A percentile compares a stretch with the other conserved stretches of the same genome.
phyloP scores from a whole-genome alignment of 805 yeast genomes.

The Scheffersomyces lignosus region DNA sequence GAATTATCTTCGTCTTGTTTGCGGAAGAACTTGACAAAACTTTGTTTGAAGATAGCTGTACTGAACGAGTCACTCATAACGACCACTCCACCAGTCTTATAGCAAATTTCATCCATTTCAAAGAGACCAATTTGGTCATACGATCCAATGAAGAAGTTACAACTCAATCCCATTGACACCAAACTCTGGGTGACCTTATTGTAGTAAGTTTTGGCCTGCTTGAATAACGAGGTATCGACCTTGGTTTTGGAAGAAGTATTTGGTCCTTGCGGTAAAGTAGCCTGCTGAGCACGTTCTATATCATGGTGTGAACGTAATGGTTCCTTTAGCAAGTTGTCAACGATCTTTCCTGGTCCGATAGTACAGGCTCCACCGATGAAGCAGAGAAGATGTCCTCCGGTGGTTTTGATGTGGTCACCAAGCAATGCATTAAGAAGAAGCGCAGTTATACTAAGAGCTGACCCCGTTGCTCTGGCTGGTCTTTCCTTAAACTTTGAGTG shows the following conservation, averaged over 20 bases:
- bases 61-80: constrained; percentile 65
- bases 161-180: constrained; percentile 51
- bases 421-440: constrained; percentile 36
- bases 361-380: constrained; percentile 69
- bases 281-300: constrained; percentile 45
- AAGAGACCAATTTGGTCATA: constrained; percentile 68
- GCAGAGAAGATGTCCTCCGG: constrained; percentile 55
- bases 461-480: constrained; percentile 56
- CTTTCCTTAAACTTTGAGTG: constrained; percentile 43
- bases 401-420: constrained; percentile 38
- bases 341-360: constrained; percentile 63
- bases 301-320: constrained; percentile 70
- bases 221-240: constrained; percentile 29
- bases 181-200: constrained; percentile 47
- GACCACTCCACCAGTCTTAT: constrained; percentile 61
- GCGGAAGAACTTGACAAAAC: constrained; percentile 51
- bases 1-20: constrained; percentile 28
- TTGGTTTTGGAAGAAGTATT: constrained; percentile 36
- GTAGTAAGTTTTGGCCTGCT: constrained; percentile 47
- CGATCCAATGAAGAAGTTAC: constrained; percentile 62
- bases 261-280: constrained; percentile 25
- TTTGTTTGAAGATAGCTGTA: constrained; percentile 68
- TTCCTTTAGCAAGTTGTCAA: constrained; percentile 54
- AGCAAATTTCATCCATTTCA: constrained; percentile 62
- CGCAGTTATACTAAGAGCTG: constrained; percentile 53